Evolutionary conservation across 2,329 filamentous ascomycete species (phyloP), one percentile per base, ranked within the genome.

Genomic region (Cladosporium oxysporum): DNA sequence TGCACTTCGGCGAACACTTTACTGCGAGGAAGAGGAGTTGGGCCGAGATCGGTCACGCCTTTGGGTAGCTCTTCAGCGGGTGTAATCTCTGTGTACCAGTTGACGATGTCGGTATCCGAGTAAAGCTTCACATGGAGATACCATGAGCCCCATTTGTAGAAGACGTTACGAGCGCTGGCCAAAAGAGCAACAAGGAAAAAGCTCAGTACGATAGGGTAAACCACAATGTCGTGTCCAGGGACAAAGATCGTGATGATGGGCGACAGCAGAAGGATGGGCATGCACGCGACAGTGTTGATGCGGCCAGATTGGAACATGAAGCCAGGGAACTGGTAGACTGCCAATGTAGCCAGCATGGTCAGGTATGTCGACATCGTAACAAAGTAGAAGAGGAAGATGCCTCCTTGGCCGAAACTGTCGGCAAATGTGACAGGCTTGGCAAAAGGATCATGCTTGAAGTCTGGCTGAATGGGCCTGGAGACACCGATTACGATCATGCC

Each of bases 121-220:
- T 85, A 75, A 6, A 78, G 79, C 58, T 82, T 80, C 52, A 86
- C 82, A 50, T 81, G 80, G 62, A 80, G 75, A 67, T 83, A 80
- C 87, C 87, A 89, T 2, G 81, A 84, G 4, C 84, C 83, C 87
- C 87, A 89, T 69, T 84, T 82, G 26, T 83, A 83, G 44, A 82
- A 83, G 6, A 87, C 80, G 1, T 77, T 78, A n/a, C 85, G 80
- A 66, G 87, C 82, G 11, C 83, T 83, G 23, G 85, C 70, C 1
- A 87, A 69, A 1, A 88, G 78, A 6, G 83, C 70, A 10, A 77
- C 71, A 5, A 88, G 78, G 69, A 88, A 87, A 3, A 80, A 67
- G 65, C 83, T 87, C 1, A 87, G 76, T 1, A 87, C 77, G 2
- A 81, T 78, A 1, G 87, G 79, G 69, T 89, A 89, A 33, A 89